Base-by-base conservation (phyloP, 164 flowering plant genomes). In the Vitis amurensis region DNA sequence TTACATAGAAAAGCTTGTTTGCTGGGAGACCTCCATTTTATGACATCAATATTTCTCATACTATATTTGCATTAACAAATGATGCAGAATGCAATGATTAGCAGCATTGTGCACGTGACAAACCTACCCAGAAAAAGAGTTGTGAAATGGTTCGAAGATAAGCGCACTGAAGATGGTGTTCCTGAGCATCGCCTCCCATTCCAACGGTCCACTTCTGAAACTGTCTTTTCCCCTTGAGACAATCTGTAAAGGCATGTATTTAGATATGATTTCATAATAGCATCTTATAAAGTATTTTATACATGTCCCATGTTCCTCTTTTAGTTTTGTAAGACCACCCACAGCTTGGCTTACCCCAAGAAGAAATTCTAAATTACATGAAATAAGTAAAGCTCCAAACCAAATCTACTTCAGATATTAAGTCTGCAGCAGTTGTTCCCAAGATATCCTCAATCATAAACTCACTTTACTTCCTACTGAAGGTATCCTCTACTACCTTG, bases 91-190 rank as follows among this genome's bases (percentile, higher is more conserved):
- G 78, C 93, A 3, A 86, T 87, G 87, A 76, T 95, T 58, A 86
- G 88, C 88, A 93, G 94, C 87, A 89, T 95, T 37, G 90, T 88
- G 68, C 92, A 89, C 8, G 90, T 93, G 80, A 91, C 98, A 11
- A 95, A 88, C 68, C 78, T 95, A 50, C 98, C 97, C 19, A 83
- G 89, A 50, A 89, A 85, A 73, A 86, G 76, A 74, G 83, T 95
- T 9, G 80, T 95, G 68, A 81, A 95, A 72, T 90, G 98, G 98
- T 95, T 95, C 69, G 98, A 95, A 76, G 99, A 95, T 68, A 93
- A 83, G 59, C 96, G 97, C 11, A 70, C 71, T 50, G 90, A 87
- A 72, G 97, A 93, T 15, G 97, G 94, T 11, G 85, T 91, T 72
- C 90, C 94, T 51, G 79, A 80, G 2, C 67, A 70, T 0, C 96